These are phyloP conservation scores for Ceratobasidium sp. DNA, from an alignment of 1,284 basidiomycete genomes.

Conservation along the genomic window DNA sequence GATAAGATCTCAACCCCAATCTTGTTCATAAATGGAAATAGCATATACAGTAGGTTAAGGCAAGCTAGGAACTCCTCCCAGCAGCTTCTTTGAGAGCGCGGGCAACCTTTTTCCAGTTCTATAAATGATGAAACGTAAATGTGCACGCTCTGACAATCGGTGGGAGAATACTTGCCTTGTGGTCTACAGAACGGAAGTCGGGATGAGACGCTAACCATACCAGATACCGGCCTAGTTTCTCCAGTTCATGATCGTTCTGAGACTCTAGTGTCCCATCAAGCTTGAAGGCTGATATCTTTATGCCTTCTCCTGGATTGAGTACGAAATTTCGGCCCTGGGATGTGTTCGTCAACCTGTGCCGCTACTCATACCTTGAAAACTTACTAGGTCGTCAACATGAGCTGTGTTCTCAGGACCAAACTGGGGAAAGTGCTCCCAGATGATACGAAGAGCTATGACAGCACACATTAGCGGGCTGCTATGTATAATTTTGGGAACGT, in stretches of 20 bases:
- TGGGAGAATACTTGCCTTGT: constrained; percentile 62
- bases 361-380: constrained; percentile 13
- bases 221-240: constrained; percentile 71
- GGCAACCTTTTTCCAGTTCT: constrained; percentile 55
- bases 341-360: constrained; percentile 3
- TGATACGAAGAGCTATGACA: constrained; percentile 75
- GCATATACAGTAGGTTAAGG: not conserved
- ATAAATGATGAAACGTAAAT: not conserved
- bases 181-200: constrained; percentile 67
- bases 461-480: not conserved
- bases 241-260: constrained; percentile 72
- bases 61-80: not conserved
- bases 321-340: constrained; percentile 82
- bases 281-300: constrained; percentile 86
- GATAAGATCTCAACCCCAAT: constrained; percentile 31
- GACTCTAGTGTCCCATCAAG: constrained; percentile 71
- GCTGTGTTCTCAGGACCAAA: constrained; percentile 74
- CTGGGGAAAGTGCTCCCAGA: constrained; percentile 87
- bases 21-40: constrained; percentile 8
- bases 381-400: constrained; percentile 86
- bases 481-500: not conserved
- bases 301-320: constrained; percentile 82
- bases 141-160: not conserved
- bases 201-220: constrained; percentile 63
- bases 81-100: constrained; percentile 16